Conservation (phyloP, 1,284 basidiomycete genomes). For the Cystobasidium pallidum region DNA sequence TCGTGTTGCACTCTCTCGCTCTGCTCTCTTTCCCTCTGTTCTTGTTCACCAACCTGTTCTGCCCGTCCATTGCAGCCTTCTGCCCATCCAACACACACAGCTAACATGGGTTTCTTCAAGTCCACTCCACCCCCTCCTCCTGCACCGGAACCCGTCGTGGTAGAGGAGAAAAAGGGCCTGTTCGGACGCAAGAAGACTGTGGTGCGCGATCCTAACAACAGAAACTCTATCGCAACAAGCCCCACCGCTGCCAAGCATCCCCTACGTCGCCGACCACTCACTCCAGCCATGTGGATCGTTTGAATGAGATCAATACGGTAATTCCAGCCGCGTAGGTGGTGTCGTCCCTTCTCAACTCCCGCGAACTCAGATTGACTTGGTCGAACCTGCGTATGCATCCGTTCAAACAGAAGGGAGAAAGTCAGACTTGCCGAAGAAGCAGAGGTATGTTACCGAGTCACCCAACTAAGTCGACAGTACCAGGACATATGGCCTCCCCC, state of each 20-base stretch:
- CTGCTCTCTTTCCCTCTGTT: too few species aligned
- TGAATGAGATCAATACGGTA: constrained; percentile 11
- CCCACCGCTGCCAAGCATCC: neutral
- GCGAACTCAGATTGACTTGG: neutral
- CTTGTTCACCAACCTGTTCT: too few species aligned
- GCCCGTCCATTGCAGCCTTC: too few species aligned
- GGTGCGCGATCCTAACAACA: neutral
- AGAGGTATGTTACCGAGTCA: constrained; percentile 4
- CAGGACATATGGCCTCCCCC: too few species aligned
- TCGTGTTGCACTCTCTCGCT: neutral
- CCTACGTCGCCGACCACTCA: constrained; percentile 8
- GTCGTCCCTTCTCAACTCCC: too few species aligned
- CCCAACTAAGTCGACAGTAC: neutral
- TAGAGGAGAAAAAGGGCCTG: constrained; percentile 27
- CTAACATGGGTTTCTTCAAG: constrained; percentile 19
- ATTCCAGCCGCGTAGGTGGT: constrained; percentile 22
- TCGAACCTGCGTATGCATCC: neutral
- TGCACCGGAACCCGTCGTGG: constrained; percentile 10
- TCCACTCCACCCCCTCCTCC: neutral
- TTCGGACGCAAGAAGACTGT: constrained; percentile 41
- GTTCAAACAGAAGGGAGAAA: constrained; percentile 32
- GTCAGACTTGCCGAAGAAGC: constrained; percentile 37
- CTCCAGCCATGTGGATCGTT: constrained; percentile 6
- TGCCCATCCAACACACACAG: too few species aligned
- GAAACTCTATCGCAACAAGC: constrained; percentile 2